Percentiles rank a stretch among this genome's conserved stretches.
These are phyloP conservation scores for Aschersonia sp. DNA, from an alignment of 2,329 filamentous ascomycete species.

Conservation along the genomic window DNA sequence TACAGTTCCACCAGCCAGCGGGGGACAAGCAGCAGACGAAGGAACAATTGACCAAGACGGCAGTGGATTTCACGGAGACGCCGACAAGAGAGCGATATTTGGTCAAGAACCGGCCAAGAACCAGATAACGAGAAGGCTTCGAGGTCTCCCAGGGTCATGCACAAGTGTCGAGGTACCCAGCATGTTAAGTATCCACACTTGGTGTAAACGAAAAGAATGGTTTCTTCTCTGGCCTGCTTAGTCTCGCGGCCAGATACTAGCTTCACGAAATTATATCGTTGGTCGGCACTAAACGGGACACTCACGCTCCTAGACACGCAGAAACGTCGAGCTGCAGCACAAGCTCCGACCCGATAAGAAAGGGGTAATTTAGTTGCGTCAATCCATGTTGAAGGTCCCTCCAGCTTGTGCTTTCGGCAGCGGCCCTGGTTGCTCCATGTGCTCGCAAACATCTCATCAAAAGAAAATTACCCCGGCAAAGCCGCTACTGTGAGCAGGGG, in stretches of 20 bases:
- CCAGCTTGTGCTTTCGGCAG: too few species aligned
- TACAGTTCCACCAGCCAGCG: background rate
- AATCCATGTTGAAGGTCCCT: too few species aligned
- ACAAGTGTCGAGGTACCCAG: background rate
- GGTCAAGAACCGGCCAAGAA: background rate
- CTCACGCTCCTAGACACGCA: background rate
- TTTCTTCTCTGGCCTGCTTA: background rate
- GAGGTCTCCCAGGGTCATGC: background rate
- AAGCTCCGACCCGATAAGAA: background rate
- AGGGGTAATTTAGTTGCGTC: background rate
- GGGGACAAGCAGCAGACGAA: background rate
- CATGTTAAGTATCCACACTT: background rate
- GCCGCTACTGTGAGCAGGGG: background rate
- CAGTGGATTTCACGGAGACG: background rate
- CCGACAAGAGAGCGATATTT: background rate
- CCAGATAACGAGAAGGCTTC: background rate
- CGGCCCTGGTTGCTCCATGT: background rate
- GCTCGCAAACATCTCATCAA: background rate
- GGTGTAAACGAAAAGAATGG: background rate
- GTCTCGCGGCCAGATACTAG: background rate
- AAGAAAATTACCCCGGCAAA: background rate
- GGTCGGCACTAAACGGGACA: background rate
- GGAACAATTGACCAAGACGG: too few species aligned
- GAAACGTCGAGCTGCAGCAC: background rate
- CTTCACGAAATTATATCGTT: background rate